Conservation (phyloP, 2,329 filamentous ascomycete species). For the Trichophyton simii region DNA sequence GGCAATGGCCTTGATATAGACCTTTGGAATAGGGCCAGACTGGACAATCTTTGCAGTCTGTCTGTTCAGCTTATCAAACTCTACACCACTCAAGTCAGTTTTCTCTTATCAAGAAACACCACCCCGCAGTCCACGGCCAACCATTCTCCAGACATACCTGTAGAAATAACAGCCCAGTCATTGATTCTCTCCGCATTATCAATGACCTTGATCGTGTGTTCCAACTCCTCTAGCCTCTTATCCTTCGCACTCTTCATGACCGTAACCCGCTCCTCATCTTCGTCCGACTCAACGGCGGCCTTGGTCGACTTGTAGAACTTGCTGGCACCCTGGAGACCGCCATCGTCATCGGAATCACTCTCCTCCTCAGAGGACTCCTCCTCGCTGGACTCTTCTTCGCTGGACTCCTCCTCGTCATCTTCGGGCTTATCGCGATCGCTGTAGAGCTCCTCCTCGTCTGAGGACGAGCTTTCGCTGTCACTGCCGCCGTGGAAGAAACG, state of each 20-base stretch:
- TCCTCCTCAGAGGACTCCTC: conserved; percentile 48
- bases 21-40: conserved; percentile 68
- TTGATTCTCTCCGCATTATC: conserved; percentile 96
- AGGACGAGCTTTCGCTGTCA: conserved; percentile 86
- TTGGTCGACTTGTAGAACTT: conserved; percentile 58
- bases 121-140: neutral
- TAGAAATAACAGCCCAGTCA: conserved; percentile 88
- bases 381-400: conserved; percentile 41
- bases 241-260: conserved; percentile 96
- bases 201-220: conserved; percentile 76
- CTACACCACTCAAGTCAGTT: conserved; percentile 35
- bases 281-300: conserved; percentile 61
- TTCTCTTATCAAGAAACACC: neutral
- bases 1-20: conserved; percentile 83
- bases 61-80: conserved; percentile 89
- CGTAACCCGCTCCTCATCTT: conserved; percentile 72
- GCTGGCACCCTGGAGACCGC: conserved; percentile 57
- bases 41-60: conserved; percentile 68
- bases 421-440: conserved; percentile 55
- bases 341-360: conserved; percentile 39
- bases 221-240: conserved; percentile 89
- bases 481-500: conserved; percentile 97
- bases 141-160: conserved; percentile 49
- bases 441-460: conserved; percentile 92
- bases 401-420: conserved; percentile 42